A percentile compares a stretch with the other conserved stretches of the same genome.
Evolutionary conservation across 2,329 filamentous ascomycete genomes (phyloP).

Genomic region (Cordyceps pruinosa): DNA sequence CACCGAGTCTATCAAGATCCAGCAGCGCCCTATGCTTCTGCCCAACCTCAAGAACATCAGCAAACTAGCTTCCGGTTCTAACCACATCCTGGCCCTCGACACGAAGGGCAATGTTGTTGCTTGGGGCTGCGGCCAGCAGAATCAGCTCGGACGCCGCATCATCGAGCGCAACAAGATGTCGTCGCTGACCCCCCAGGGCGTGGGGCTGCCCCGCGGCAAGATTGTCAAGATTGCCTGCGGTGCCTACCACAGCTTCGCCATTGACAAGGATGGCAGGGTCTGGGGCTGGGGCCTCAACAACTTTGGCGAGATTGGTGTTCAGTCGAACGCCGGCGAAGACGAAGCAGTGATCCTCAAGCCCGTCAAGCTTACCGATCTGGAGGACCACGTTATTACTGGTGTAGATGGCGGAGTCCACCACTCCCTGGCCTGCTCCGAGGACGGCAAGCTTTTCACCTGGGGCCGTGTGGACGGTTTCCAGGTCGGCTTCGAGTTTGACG

Average conservation of each 20-base stretch:
- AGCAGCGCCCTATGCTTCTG: conserved; percentile 47
- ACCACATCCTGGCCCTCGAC: conserved; percentile 65
- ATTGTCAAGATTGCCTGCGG: conserved; percentile 54
- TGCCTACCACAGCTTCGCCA: conserved; percentile 75
- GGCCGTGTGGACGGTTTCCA: conserved; percentile 49
- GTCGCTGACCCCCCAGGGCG: conserved; percentile 52
- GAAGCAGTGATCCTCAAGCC: conserved; percentile 67
- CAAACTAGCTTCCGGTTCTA: conserved; percentile 58
- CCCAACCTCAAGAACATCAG: conserved; percentile 59
- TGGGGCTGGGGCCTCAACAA: conserved; percentile 85
- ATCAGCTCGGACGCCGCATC: conserved; percentile 53
- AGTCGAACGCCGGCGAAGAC: conserved; percentile 43
- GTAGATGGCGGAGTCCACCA: conserved; percentile 71
- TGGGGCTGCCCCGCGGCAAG: conserved; percentile 51
- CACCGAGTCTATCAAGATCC: conserved; percentile 43
- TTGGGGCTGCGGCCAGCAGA: conserved; percentile 68
- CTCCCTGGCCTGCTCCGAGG: conserved; percentile 55
- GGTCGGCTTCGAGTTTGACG: conserved; percentile 49
- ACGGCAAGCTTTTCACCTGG: conserved; percentile 54
- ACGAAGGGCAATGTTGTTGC: conserved; percentile 57
- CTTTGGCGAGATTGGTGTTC: conserved; percentile 70
- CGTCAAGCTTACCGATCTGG: conserved; percentile 57
- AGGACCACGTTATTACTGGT: conserved; percentile 54
- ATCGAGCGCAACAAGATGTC: conserved; percentile 57
- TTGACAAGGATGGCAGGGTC: conserved; percentile 62